These are phyloP conservation scores for Fusarium sp. DNA, from an alignment of 2,329 filamentous ascomycete genomes.

Conservation along the genomic window DNA sequence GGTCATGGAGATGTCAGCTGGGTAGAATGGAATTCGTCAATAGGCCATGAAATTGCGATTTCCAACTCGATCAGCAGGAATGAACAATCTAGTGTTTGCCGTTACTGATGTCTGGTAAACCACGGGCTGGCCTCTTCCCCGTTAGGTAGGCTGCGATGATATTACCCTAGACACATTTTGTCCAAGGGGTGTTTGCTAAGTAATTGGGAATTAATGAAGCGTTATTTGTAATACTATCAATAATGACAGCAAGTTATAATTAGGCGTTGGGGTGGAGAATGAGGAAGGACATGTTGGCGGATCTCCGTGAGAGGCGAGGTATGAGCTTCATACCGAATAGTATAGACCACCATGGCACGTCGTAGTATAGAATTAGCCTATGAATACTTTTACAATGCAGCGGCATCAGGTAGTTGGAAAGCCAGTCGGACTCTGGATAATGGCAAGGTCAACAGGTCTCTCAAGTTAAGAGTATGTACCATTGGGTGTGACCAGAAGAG, in stretches of 20 bases:
- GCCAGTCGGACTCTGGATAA: no score
- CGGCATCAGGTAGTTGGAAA: no score
- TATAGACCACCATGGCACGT: not conserved
- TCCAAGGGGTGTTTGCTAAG: no score
- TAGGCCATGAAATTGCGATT: no score
- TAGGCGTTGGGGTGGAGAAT: not conserved
- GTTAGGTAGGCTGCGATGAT: not conserved
- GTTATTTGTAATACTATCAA: not conserved
- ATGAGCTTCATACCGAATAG: not conserved
- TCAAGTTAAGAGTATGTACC: no score
- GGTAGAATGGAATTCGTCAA: not conserved
- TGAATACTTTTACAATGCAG: no score
- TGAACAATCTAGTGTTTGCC: not conserved
- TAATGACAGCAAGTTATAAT: not conserved
- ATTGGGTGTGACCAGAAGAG: no score
- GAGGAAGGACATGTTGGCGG: not conserved
- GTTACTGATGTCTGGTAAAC: rapidly evolving
- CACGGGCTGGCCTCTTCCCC: not conserved
- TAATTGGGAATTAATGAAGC: not conserved
- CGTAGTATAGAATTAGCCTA: no score
- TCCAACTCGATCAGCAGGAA: not conserved
- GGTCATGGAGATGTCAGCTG: not conserved
- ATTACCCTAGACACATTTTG: not conserved
- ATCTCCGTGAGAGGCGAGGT: not conserved
- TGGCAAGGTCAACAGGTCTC: not conserved